Evolutionary conservation across 306 rosid species (phyloP), one percentile per base, ranked within the genome.

Genomic region (Lupinus albus): DNA sequence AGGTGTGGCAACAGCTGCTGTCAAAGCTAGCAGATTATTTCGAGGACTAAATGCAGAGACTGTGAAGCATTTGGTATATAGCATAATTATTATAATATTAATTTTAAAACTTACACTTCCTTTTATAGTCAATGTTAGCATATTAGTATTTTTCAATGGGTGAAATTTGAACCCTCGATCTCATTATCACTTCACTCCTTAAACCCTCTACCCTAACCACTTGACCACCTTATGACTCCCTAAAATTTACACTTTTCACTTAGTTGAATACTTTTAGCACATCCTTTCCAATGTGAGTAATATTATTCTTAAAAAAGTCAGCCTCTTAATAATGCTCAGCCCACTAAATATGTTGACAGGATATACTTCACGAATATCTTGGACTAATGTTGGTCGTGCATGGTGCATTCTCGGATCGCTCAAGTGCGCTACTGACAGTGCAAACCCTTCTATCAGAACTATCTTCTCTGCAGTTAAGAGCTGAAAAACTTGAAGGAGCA

Each of bases 31-130:
- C 84, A 85, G 98, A 84, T 88, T 86, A 76, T 84, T 80, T 48
- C 88, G 98, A 47, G 98, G 89, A 68, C 81, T 89, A 73, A 93
- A 93, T 67, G 80, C 95, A 59, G 97, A 93, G 60, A 89, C 97
- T 6, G 94, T 93, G 81, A 88, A 89, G 82, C 95, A 93, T 84
- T 84, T 93, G 90, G 98, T 93, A 84, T 53, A 12, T 56, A 47
- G 15, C 13, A 18, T 45, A 45, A 49, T 25, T 11, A 46, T 76
- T 67, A 54, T 36, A 15, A 18, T 60, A 18, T 14, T 64, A 67
- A 33, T 6, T 71, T 72, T 25, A 25, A 25, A 25, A 25, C 68
- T 64, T 13, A 38, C 17, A 11, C 61, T 14, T 64, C n/a, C 64
- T 64, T n/a, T n/a, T n/a, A n/a, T n/a, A n/a, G n/a, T n/a, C n/a